Base-by-base conservation (phyloP, 1,284 basidiomycete genomes). In the Vanrija pseudolonga region DNA sequence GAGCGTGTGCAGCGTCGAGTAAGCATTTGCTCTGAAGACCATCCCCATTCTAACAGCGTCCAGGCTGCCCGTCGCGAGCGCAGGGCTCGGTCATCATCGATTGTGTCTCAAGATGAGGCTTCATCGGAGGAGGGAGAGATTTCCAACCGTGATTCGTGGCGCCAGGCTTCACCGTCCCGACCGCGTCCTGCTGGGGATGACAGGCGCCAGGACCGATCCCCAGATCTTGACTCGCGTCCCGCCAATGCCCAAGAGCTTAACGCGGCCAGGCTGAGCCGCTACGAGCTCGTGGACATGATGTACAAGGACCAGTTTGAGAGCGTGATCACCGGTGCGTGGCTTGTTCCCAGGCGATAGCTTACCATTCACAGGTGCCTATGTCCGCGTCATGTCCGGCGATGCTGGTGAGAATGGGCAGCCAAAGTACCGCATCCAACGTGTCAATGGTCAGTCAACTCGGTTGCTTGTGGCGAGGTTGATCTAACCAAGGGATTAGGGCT, bases 211-310 rank as follows among this genome's bases (percentile, higher is more conserved):
- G 59, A 85, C 79, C 47, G 56, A 58, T 73, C 91, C 18, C 79
- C 81, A 50, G 78, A 59, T 82, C 82, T 63, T 77, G 84, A 56
- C 66, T 91, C 23, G 80, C 82, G n/a, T 79, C 90, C 53, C 80
- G 85, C 62, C 69, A 79, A 64, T 76, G 90, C 40, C 82, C 82
- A 41, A 85, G 85, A 70, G 76, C 84, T 68, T 77, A 85, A 76
- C 79, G 83, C 41, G 84, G 90, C 14, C 85, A 86, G 85, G 89
- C 88, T 76, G 82, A 86, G 66, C 84, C 89, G 52, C 85, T 85
- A 73, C 80, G 90, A 56, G 84, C 83, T 77, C 84, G 92, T 85
- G 62, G 71, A 71, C 53, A 67, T 69, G 47, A 66, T 61, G 57
- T 64, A 62, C 58, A 64, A 62, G 55, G 62, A 63, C 55, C 62